A percentile compares a stretch with the other conserved stretches of the same genome.
Evolutionary conservation across 331 rosid genomes (phyloP).

Genomic region (Rosa hybrid): DNA sequence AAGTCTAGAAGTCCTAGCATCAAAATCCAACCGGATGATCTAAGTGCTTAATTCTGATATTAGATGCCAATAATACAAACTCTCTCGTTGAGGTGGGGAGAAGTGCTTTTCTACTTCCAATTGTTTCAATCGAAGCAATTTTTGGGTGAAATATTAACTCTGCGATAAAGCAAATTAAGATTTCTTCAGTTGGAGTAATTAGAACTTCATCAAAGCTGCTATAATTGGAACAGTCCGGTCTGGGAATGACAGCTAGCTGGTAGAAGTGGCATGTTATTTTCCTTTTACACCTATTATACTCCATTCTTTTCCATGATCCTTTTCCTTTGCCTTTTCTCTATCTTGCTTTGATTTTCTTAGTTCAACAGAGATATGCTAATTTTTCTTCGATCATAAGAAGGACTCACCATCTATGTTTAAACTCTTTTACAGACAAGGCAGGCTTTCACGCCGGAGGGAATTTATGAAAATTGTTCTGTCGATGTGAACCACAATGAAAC

Average conservation of each 20-base stretch:
- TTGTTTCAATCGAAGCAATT: neutral
- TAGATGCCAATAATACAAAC: neutral
- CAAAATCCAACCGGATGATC: neutral
- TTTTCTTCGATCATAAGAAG: neutral
- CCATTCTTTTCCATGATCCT: neutral
- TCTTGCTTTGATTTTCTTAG: neutral
- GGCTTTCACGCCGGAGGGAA: slow-evolving; percentile 76
- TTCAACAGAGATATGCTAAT: neutral
- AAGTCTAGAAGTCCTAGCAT: neutral
- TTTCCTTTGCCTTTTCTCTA: neutral
- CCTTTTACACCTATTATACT: neutral
- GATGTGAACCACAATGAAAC: slow-evolving; percentile 72
- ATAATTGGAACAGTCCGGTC: neutral
- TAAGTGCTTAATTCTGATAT: neutral
- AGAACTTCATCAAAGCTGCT: neutral
- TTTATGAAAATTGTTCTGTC: slow-evolving; percentile 74
- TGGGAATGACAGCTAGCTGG: neutral
- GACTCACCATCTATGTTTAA: slow-evolving; percentile 5
- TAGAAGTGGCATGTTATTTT: neutral
- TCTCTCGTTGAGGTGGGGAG: neutral
- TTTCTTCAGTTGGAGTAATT: neutral
- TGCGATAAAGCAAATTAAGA: too few relatives aligned
- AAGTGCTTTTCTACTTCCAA: neutral
- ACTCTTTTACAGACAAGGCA: slow-evolving; percentile 65
- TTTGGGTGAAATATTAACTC: neutral